Conservation (phyloP, 176 grass and related monocot genomes). For the Canna indica region DNA sequence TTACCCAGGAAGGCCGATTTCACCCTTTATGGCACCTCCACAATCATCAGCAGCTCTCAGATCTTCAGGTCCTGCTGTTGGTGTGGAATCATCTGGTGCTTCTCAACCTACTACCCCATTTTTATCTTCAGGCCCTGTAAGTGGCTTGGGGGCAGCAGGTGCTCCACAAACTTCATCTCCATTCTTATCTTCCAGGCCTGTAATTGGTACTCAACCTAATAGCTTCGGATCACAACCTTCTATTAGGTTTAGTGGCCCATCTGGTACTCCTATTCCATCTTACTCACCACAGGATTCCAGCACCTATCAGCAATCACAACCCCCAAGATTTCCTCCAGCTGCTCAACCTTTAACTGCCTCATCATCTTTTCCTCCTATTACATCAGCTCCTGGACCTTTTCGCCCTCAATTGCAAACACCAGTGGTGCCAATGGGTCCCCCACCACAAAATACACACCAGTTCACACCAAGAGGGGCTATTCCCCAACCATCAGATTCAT, state of each 20-base stretch:
- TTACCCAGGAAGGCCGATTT: neutral
- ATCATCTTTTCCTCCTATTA: slow-evolving; percentile 1
- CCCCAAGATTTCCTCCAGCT: slow-evolving; percentile 9
- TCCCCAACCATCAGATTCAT: slow-evolving; percentile 7
- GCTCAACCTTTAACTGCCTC: slow-evolving; percentile 1
- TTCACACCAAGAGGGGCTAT: slow-evolving; percentile 20
- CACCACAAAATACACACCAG: slow-evolving; percentile 11
- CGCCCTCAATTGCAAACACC: slow-evolving; percentile 5
- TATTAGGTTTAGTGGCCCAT: slow-evolving; percentile 14
- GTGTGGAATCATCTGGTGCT: neutral
- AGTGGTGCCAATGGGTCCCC: slow-evolving; percentile 25
- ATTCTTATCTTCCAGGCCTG: neutral
- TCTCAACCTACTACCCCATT: neutral
- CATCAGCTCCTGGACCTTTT: slow-evolving; percentile 2
- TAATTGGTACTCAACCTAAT: neutral
- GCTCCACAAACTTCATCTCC: slow-evolving; percentile 2
- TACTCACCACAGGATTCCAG: neutral
- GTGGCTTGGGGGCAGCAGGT: neutral
- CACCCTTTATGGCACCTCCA: neutral
- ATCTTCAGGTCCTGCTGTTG: slow-evolving; percentile 1
- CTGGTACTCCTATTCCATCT: slow-evolving; percentile 2
- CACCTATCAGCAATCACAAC: slow-evolving; percentile 10
- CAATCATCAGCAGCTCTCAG: neutral
- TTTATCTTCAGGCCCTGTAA: neutral
- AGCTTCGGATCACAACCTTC: neutral